A percentile compares a stretch with the other conserved stretches of the same genome.
Evolutionary conservation across 768 basidiomycete species (phyloP).

Genomic region (Tricholoma flavovirens): DNA sequence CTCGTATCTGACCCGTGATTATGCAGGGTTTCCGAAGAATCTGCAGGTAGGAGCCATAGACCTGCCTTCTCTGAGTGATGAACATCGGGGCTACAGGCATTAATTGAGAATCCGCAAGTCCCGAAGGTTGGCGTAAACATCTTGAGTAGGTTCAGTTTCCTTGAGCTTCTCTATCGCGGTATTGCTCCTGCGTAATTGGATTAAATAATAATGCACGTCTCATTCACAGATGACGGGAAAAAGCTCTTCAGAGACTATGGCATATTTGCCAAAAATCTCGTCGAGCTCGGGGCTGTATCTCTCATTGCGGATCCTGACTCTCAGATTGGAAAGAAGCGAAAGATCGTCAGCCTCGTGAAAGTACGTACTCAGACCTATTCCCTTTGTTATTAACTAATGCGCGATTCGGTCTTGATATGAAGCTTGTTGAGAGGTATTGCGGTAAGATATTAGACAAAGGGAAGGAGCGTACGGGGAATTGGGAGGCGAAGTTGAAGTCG

Average conservation of each 20-base stretch:
- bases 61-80: background rate
- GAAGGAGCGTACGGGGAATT: conserved; percentile 25
- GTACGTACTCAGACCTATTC: conserved; percentile 9
- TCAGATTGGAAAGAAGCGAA: conserved; percentile 15
- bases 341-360: conserved; percentile 28
- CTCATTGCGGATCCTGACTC: conserved; percentile 22
- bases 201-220: background rate
- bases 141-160: conserved; percentile 17
- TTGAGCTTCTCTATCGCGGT: too few relatives aligned
- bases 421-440: conserved; percentile 30
- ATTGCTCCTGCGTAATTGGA: background rate
- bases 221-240: conserved; percentile 27
- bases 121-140: conserved; percentile 31
- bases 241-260: conserved; percentile 36
- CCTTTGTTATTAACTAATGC: background rate
- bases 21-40: conserved; percentile 25
- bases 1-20: background rate
- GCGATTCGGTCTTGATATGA: background rate
- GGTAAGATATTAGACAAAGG: conserved; percentile 26
- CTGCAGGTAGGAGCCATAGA: conserved; percentile 17
- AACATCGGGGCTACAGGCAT: conserved; percentile 12
- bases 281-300: conserved; percentile 31
- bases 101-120: conserved; percentile 25
- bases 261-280: conserved; percentile 26
- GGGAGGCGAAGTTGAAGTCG: conserved; percentile 25